Evolutionary conservation across 768 basidiomycete genomes (phyloP), one percentile per base, ranked within the genome.

Genomic region (Epithele typhae): DNA sequence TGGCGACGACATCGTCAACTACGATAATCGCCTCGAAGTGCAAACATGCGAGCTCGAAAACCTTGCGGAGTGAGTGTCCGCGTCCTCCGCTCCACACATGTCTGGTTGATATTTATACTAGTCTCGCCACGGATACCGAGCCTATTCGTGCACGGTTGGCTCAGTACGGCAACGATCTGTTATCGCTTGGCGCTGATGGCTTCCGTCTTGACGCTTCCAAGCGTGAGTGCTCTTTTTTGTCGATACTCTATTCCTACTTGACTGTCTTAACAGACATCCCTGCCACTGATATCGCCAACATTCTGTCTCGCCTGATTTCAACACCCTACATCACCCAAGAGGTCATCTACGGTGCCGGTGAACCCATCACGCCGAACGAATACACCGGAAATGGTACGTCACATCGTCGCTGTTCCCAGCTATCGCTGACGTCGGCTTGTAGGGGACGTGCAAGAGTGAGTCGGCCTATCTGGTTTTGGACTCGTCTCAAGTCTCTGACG

Each of bases 171-270:
- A 82, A 84, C 54, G 79, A 85, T 43, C 62, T 86, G 2, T 49
- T 84, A 21, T 76, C 77, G 0, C 68, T 87, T 7, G 83, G 82
- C 1, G 73, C 78, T 0, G 79, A 82, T 50, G 82, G 82, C 0
- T 64, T 84, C 24, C 71, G 82, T 1, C 62, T 84, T 18, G 83
- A 86, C 56, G 80, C 82, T n/a, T 72, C 81, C 0, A 86, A 86
- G 66, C 72, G 82, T 82, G 54, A 46, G 71, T 41, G 8, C 15
- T 53, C 27, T 9, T 15, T 32, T 15, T 9, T 9, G 9, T 9
- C 17, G 37, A 10, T 34, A 32, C 17, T 21, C 5, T 43, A 23
- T 14, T 1, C 3, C n/a, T n/a, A n/a, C n/a, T n/a, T n/a, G n/a
- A n/a, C n/a, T n/a, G n/a, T n/a, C n/a, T n/a, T n/a, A 7, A 15